Evolutionary conservation across 768 basidiomycete genomes (phyloP), one percentile per base, ranked within the genome.

Genomic region (Serendipita sp.): DNA sequence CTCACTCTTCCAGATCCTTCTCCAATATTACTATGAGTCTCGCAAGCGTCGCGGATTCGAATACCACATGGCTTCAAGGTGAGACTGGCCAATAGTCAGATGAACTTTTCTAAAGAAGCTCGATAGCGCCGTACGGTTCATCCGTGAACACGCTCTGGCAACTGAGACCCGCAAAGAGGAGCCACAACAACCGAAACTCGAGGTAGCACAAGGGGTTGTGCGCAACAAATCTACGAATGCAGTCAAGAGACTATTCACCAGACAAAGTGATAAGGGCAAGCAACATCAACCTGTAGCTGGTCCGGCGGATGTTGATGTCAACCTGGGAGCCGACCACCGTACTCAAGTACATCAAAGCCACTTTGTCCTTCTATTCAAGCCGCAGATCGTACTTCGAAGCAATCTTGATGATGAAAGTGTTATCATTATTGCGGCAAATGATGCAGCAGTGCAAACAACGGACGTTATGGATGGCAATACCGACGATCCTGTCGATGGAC

Each of bases 21-120:
- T 89, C 75, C 85, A 88, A 70, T 96, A 96, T 74, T 94, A 91
- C 69, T 86, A 89, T 71, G 88, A 87, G 69, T 88, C 85, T 44
- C 80, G 85, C 52, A 81, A 84, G 30, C 79, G 89, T 46, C 79
- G 82, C 68, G 87, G 88, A 18, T 82, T 89, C 63, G 91, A 93
- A 72, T 94, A 93, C 71, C 88, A 91, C 70, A 83, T 93, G 80
- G 89, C 92, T 7, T 84, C 88, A 11, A 83, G 85, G 86, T 89
- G 73, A 69, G 82, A 70, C 52, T 2, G 10, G n/a, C 46, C 64
- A 63, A 5, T 41, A 46, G 65, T 28, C 65, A 66, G 54, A 62
- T 68, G n/a, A 48, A 58, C 38, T 23, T 48, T 8, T 58, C 18
- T 60, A 30, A 60, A 54, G 23, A 23, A 23, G 30, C 46, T 32